Evolutionary conservation across 371 early-diverging fungal species (phyloP).

Genomic region (Apophysomyces sp.): DNA sequence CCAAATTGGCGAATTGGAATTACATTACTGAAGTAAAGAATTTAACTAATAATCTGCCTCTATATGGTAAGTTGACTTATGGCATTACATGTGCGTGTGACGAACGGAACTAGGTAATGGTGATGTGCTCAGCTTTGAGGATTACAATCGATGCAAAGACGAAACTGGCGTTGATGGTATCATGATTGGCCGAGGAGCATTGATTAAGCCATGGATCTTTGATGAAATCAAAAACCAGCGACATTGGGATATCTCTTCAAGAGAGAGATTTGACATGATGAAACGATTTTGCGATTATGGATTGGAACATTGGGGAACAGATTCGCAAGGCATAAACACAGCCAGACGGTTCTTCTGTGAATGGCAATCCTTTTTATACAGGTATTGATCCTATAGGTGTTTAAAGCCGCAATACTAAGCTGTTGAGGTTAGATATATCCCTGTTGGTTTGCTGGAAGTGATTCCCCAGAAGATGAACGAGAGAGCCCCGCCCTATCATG

Average conservation of each 20-base stretch:
- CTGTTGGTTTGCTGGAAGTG: conserved; percentile 90
- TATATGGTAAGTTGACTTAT: conserved; percentile 49
- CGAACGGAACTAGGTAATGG: conserved; percentile 78
- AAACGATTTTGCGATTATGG: conserved; percentile 83
- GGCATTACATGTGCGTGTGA: not conserved
- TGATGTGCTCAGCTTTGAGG: conserved; percentile 85
- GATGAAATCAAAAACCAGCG: conserved; percentile 88
- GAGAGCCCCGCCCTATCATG: conserved; percentile 83
- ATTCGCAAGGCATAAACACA: conserved; percentile 76
- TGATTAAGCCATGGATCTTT: conserved; percentile 98
- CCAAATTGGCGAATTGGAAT: conserved; percentile 88
- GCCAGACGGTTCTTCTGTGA: conserved; percentile 91
- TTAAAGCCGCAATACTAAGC: not conserved
- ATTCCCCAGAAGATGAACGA: conserved; percentile 92
- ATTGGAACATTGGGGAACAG: conserved; percentile 95
- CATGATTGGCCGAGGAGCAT: conserved; percentile 88
- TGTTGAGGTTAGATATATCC: conserved; percentile 59
- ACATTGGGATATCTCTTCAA: conserved; percentile 89
- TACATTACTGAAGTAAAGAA: conserved; percentile 72
- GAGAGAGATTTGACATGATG: conserved; percentile 91
- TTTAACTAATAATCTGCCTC: conserved; percentile 44
- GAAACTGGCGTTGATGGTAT: conserved; percentile 75
- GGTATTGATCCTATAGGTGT: conserved; percentile 54
- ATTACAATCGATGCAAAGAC: conserved; percentile 74
- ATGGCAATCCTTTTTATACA: conserved; percentile 86